Base-by-base conservation (phyloP, 2,329 filamentous ascomycete species). In the Emergomyces pasteurianus region DNA sequence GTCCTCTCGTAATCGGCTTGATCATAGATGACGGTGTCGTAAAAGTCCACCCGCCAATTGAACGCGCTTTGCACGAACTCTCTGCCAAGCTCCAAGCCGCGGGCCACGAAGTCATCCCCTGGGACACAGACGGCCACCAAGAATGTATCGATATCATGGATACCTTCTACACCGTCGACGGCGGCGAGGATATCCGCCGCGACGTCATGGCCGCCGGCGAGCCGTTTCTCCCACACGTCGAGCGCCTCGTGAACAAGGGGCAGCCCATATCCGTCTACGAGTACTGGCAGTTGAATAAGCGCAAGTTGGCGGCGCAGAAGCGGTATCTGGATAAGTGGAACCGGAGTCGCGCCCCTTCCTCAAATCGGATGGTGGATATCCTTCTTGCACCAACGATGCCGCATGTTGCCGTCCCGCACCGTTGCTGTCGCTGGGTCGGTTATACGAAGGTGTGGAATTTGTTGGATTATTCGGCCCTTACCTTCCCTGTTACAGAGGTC, bases 261-360 rank as follows among this genome's bases (percentile, higher is more conserved):
- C 65, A 76, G 12, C 68, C 82, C 0, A 82, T 86, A 16, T 84
- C 82, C 0, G 83, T 86, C 0, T 86, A 83, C 61, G 76, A 84
- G 4, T 88, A 87, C 70, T 88, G 84, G 85, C 83, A 86, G 65
- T 75, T 88, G 7, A 87, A 86, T 71, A 81, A 75, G 62, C 75
- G 77, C 31, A 87, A 86, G 66, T 61, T 76, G 31, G 74, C 72
- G 0, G 73, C 78, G 3, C 82, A 85, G 63, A 79, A 84, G 61
- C 74, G 72, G 2, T 86, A 84, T 60, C 75, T 86, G 0, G 78
- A 84, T 56, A 81, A 83, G 61, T 87, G 84, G 84, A 79, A 80
- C 52, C 68, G 68, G 0, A 71, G 75, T 0, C 72, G 67, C 18
- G 81, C 78, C 2, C 67, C 73, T 0, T 14, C 1, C 23, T 79